Percentiles rank a stretch among this genome's conserved stretches.
Evolutionary conservation across 805 yeast species (phyloP).

Genomic region (Yarrowia bubula): DNA sequence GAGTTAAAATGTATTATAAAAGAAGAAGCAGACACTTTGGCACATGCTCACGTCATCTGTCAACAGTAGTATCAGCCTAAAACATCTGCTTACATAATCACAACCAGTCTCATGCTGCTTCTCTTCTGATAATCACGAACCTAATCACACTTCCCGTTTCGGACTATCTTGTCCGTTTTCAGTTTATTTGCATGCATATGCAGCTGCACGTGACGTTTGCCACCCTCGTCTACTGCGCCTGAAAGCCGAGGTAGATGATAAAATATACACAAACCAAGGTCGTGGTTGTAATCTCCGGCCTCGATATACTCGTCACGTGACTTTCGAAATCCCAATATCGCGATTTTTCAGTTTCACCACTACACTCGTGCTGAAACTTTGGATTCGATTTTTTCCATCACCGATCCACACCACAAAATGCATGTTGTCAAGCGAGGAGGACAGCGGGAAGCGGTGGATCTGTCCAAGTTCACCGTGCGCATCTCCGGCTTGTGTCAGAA

Average conservation of each 20-base stretch:
- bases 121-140: background rate
- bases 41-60: background rate
- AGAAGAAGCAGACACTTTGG: too few relatives aligned
- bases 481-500: conserved; percentile 93
- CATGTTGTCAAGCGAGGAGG: conserved; percentile 91
- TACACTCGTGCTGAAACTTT: too few relatives aligned
- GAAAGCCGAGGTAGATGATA: too few relatives aligned
- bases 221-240: background rate
- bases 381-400: too few relatives aligned
- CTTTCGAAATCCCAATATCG: too few relatives aligned
- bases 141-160: conserved; percentile 9
- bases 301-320: too few relatives aligned
- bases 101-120: background rate
- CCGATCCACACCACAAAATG: conserved; percentile 44
- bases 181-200: background rate
- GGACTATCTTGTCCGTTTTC: background rate
- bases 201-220: conserved; percentile 9
- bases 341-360: too few relatives aligned
- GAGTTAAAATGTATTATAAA: too few relatives aligned
- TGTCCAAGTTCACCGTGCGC: conserved; percentile 93
- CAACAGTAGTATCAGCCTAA: background rate
- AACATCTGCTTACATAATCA: background rate
- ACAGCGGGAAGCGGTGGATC: conserved; percentile 86
- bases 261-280: too few relatives aligned
- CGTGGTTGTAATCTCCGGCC: too few relatives aligned